These are phyloP conservation scores for Diaporthe caulivora DNA, from an alignment of 2,329 filamentous ascomycete genomes.

Conservation along the genomic window DNA sequence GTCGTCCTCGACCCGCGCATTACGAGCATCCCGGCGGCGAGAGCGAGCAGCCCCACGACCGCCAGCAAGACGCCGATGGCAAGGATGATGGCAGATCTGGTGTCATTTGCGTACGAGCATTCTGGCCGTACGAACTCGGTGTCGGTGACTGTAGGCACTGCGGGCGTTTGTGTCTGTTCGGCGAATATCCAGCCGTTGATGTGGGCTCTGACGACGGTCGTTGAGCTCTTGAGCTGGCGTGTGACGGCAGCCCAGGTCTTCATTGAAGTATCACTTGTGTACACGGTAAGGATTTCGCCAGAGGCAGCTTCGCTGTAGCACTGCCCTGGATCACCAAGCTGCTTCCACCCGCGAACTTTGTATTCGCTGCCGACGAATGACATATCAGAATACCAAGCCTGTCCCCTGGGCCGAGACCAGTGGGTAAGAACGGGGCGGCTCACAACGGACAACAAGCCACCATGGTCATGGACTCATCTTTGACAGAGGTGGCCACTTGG, in stretches of 20 bases:
- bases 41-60: background rate
- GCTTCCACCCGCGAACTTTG: background rate
- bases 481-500: background rate
- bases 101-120: background rate
- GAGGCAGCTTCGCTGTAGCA: background rate
- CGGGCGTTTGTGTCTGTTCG: background rate
- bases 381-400: background rate
- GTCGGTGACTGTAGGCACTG: background rate
- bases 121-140: background rate
- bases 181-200: constrained; percentile 14
- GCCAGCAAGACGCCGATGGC: background rate
- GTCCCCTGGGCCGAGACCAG: too few species aligned
- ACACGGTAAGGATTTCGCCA: background rate
- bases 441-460: background rate
- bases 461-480: background rate
- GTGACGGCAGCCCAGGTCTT: background rate
- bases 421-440: background rate
- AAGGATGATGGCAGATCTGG: background rate
- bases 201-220: background rate
- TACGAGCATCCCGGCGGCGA: background rate
- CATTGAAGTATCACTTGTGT: background rate
- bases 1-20: background rate
- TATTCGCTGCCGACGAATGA: background rate
- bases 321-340: background rate
- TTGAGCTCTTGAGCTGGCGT: background rate